Evolutionary conservation across 768 basidiomycete species (phyloP), one percentile per base, ranked within the genome.

Genomic region (Phanerochaete carnosa): DNA sequence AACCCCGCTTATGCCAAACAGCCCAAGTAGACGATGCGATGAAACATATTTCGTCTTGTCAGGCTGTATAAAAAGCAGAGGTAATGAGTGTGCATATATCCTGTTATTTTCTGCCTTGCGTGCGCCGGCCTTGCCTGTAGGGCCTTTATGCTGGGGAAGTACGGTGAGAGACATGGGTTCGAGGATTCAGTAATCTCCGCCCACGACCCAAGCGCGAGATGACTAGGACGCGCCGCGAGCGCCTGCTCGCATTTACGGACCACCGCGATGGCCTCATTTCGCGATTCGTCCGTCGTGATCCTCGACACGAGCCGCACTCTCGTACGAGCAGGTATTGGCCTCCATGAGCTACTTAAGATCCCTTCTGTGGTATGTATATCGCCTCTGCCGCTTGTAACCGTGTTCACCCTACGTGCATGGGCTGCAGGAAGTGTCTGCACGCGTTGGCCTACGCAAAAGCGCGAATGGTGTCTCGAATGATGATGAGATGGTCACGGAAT

Each of bases 201-300:
- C n/a, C 37, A 26, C 13, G 26, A 11, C 19, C 19, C 39, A 43
- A 19, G 39, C 39, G 39, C 39, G 19, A 19, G 19, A 6, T 26
- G 23, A 49, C 26, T 29, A 25, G 23, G 13, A 26, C 47, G 25
- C 47, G 25, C 23, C 45, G 19, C 23, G 51, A 19, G 51, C 51
- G 51, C 51, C 13, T 33, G 30, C 22, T 32, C 51, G n/a, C 33
- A 55, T 43, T 55, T 55, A 15, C 43, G 54, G 54, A 37, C 35
- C 33, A 55, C 54, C 54, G 54, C 54, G 54, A 55, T 55, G 54
- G 23, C 35, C 22, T 58, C 61, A 30, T 69, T 93, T 72, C 90
- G 92, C 71, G 92, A 95, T 73, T 83, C 90, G 52, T 87, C 83
- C 55, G 81, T 94, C 46, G 81, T 94, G 62, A 78, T 95, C 72